Conservation (phyloP, 2,329 filamentous ascomycete species). For the Colletotrichum noveboracense region DNA sequence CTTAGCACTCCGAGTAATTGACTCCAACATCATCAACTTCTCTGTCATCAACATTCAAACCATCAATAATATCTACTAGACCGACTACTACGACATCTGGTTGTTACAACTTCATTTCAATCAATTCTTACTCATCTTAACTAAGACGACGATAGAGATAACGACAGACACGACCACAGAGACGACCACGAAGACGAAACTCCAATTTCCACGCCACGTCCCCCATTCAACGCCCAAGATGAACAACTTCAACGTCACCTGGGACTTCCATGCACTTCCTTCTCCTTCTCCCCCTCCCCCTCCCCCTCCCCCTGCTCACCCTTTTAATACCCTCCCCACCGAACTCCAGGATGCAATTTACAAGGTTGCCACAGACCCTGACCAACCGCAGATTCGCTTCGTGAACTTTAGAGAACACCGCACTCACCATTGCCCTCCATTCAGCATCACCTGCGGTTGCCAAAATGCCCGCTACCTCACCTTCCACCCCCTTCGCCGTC, state of each 20-base stretch:
- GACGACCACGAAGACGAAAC: too few relatives aligned
- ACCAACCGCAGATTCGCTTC: not conserved
- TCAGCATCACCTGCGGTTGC: not conserved
- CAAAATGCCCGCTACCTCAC: not conserved
- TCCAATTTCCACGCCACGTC: not conserved
- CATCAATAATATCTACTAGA: not conserved
- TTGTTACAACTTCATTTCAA: not conserved
- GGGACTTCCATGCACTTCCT: too few relatives aligned
- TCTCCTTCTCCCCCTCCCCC: too few relatives aligned
- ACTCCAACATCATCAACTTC: not conserved
- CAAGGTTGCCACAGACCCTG: not conserved
- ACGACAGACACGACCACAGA: too few relatives aligned
- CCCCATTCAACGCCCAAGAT: not conserved
- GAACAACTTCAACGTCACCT: not conserved
- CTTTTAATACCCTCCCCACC: too few relatives aligned
- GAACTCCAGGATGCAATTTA: not conserved
- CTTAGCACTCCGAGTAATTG: not conserved
- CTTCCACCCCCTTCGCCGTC: not conserved
- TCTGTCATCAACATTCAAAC: not conserved
- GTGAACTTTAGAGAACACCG: not conserved
- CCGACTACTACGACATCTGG: not conserved
- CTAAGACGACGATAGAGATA: too few relatives aligned
- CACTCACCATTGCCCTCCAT: not conserved
- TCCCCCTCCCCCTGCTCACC: too few relatives aligned
- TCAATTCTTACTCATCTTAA: not conserved